Evolutionary conservation across 345 rosid genomes (phyloP), one percentile per base, ranked within the genome.

Genomic region (Corchorus olitorius): DNA sequence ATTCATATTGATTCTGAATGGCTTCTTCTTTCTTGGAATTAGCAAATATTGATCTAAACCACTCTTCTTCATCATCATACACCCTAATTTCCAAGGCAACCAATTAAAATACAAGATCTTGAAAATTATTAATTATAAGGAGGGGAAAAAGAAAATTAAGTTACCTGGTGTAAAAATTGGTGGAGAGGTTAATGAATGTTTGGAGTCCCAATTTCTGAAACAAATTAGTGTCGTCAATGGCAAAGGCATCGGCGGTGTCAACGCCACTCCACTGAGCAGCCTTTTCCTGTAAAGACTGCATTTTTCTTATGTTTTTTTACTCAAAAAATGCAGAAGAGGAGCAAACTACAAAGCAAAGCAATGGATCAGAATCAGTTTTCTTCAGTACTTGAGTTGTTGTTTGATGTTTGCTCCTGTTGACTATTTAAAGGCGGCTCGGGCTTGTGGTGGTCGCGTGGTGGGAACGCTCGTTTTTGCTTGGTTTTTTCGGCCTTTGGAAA

Each of bases 181-280:
- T 90, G 84, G 98, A 94, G 70, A 93, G 95, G 73, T 85, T 86
- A 82, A 93, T 79, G 89, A 93, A 94, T 74, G 91, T 74, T 59
- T 88, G 92, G 66, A 94, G 97, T 70, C 97, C 97, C 16, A 94
- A 86, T 72, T 90, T 94, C 52, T 87, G 81, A 77, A 87, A 94
- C 67, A 94, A 80, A 81, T 93, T 91, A 81, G 92, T 85, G 17
- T 82, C 70, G 83, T 93, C 94, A 10, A 94, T 90, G 66, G 94
- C 97, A 80, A 93, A 93, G 0, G 97, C 97, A 62, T 94, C 97
- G 20, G 86, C 88, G 12, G 75, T 16, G 70, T 81, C 78, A 17
- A 94, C 97, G 83, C 98, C 97, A 81, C 98, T 94, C 95, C 92
- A 91, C 67, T 84, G 74, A 22, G 97, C 82, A 19, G 97, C 97